Base-by-base conservation (phyloP, 768 basidiomycete genomes). In the Suillus placidus region DNA sequence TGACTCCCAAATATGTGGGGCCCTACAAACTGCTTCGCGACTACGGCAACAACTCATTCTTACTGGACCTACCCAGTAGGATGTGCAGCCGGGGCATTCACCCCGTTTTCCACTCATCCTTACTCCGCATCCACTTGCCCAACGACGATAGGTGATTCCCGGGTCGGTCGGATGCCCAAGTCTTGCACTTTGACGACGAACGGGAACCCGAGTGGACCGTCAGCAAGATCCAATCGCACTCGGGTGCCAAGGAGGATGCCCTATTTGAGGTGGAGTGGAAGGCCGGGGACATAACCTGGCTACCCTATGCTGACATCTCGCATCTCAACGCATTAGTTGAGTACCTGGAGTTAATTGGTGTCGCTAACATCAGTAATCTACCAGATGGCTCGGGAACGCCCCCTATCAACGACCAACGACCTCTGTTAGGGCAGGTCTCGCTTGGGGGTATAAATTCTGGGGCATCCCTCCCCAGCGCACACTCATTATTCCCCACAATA, bases 341-440 rank as follows among this genome's bases (percentile, higher is more conserved):
- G 4, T 81, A 81, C 66, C 67, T 79, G 0, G 73, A 79, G 7
- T 62, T 74, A 2, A 38, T 76, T 23, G 80, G 78, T 0, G 65
- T 75, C 37, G n/a, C 35, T 16, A 13, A 56, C 18, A 23, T 65
- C 66, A 60, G 10, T 62, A 8, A 37, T 1, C 10, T 70, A n/a
- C 54, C 55, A 26, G 56, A 37, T 26, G 63, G 42, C 2, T 34
- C 2, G 10, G 47, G 62, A 20, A 37, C 34, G 3, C 62, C 60
- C 16, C 40, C 62, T 30, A 1, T 12, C 0, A 43, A 64, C 35
- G 61, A 63, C 23, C 62, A 47, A 0, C 45, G 63, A 49, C 8
- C 38, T 12, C 1, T 35, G 1, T 35, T 9, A 9, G 35, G 35
- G 4, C 35, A 35, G 35, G 8, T 35, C 35, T 35, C 35, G 8